A percentile compares a stretch with the other conserved stretches of the same genome.
Evolutionary conservation across 768 basidiomycete genomes (phyloP).

Genomic region (Boletellus ananas): DNA sequence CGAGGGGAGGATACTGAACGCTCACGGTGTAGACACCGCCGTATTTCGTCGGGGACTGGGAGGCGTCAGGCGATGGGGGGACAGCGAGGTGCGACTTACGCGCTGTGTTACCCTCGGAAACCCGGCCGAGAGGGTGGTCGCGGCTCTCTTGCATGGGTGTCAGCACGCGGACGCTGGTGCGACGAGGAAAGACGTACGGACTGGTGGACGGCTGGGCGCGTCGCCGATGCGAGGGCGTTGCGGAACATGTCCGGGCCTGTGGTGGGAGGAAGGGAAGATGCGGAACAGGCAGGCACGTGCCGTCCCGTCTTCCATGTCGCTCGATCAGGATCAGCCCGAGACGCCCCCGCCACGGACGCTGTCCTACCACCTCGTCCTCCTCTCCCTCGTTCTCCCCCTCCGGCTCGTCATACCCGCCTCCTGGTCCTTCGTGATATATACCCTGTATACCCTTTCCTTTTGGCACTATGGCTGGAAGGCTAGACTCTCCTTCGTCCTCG

Average conservation of each 20-base stretch:
- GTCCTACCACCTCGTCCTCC: constrained; percentile 58
- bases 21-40: constrained; percentile 89
- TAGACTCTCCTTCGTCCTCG: constrained; percentile 41
- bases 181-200: constrained; percentile 42
- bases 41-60: constrained; percentile 82
- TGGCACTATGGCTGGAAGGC: constrained; percentile 40
- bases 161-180: background rate
- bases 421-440: constrained; percentile 57
- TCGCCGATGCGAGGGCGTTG: constrained; percentile 54
- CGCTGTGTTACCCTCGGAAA: constrained; percentile 72
- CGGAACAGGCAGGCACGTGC: constrained; percentile 19
- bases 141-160: constrained; percentile 48
- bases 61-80: constrained; percentile 4
- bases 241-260: constrained; percentile 49
- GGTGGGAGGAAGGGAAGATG: constrained; percentile 28
- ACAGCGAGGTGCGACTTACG: constrained; percentile 39
- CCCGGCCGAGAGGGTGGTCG: constrained; percentile 74
- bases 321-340: constrained; percentile 14
- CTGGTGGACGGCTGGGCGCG: constrained; percentile 50
- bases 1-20: constrained; percentile 5
- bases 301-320: background rate
- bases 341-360: constrained; percentile 36
- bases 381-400: constrained; percentile 55
- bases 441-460: constrained; percentile 42
- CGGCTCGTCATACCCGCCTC: constrained; percentile 61